Base-by-base conservation (phyloP, 257 asterid species). In the Jacaranda copaia region DNA sequence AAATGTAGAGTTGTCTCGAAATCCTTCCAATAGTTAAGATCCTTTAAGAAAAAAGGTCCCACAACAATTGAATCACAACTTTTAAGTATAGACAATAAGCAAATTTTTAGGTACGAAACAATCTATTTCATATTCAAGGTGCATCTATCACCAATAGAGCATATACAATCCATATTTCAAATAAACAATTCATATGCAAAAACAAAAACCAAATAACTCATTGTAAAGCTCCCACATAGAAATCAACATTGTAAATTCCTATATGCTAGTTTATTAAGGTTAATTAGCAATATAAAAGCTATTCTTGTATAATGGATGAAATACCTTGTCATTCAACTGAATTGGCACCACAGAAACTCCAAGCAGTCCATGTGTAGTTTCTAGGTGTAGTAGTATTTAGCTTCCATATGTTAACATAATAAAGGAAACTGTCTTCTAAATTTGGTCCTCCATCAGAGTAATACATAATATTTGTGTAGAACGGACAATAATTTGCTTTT, bases 371-470 rank as follows among this genome's bases (percentile, higher is more conserved):
- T 80, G 93, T 93, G 78, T 77, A 87, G 75, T 96, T 91, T 57
- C 99, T 98, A 3, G 98, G 99, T 10, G 99, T 98, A 69, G 91
- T 93, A n/a, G 91, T 64, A 77, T 93, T 96, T 60, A 98, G 99
- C 82, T 96, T 96, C 62, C 93, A 76, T 75, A 96, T 88, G 83
- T 93, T 95, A n/a, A 98, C 96, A 79, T 79, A 77, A 67, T 85
- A 84, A n/a, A 90, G 96, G 82, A 58, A 88, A 79, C 69, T 88
- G 78, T 91, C 95, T 76, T 91, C 97, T 43, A 98, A 98, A 85
- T 96, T 98, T 4, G 99, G 99, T 62, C 99, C 99, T 78, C 99
- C 84, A 35, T 98, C 99, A 51, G 99, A 96, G 76, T 93, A 96
- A 82, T 82, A 93, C 99, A 96, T 91, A 73, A 96, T 76, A 82